phyloP scores from a whole-genome alignment of 495 filamentous ascomycete species.

The Penicillium atrosanguineum region DNA sequence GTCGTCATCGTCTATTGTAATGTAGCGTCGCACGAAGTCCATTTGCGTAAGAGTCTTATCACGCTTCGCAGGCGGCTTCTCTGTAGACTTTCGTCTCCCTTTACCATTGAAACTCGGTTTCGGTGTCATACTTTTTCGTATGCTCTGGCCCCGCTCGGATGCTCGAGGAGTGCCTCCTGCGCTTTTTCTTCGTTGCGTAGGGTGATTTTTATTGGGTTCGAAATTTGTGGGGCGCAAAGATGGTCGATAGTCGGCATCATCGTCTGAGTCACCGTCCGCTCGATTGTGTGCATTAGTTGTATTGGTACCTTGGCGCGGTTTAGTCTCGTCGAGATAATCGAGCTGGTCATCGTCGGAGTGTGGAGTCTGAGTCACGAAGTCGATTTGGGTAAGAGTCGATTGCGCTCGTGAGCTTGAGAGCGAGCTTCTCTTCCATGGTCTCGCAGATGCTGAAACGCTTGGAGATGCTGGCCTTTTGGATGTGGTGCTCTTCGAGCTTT shows the following conservation, averaged over 20 bases:
- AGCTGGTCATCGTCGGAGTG: slow-evolving; percentile 31
- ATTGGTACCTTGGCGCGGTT: background rate
- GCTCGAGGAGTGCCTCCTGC: background rate
- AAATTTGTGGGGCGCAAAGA: slow-evolving; percentile 17
- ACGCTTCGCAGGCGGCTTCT: slow-evolving; percentile 22
- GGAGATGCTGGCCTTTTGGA: slow-evolving; percentile 22
- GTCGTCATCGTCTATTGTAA: slow-evolving; percentile 39
- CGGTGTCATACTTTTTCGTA: slow-evolving; percentile 15
- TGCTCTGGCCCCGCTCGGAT: background rate
- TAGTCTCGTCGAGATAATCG: slow-evolving; percentile 27
- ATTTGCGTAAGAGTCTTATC: slow-evolving; percentile 49
- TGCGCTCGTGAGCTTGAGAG: slow-evolving; percentile 25
- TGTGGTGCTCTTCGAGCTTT: slow-evolving; percentile 18
- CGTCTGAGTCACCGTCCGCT: slow-evolving; percentile 26
- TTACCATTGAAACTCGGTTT: slow-evolving; percentile 21
- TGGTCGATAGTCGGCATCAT: slow-evolving; percentile 26
- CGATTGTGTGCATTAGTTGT: slow-evolving; percentile 21
- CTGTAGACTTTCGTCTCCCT: slow-evolving; percentile 24
- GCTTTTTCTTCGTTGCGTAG: slow-evolving; percentile 16
- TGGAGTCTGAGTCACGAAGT: slow-evolving; percentile 33
- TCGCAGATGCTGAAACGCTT: slow-evolving; percentile 18
- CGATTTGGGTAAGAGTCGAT: slow-evolving; percentile 45
- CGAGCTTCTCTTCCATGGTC: slow-evolving; percentile 21
- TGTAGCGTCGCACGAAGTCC: slow-evolving; percentile 42
- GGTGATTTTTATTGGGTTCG: slow-evolving; percentile 20